Evolutionary conservation across 2,329 filamentous ascomycete genomes (phyloP).

Genomic region (Arthrobotrys entomopaga): DNA sequence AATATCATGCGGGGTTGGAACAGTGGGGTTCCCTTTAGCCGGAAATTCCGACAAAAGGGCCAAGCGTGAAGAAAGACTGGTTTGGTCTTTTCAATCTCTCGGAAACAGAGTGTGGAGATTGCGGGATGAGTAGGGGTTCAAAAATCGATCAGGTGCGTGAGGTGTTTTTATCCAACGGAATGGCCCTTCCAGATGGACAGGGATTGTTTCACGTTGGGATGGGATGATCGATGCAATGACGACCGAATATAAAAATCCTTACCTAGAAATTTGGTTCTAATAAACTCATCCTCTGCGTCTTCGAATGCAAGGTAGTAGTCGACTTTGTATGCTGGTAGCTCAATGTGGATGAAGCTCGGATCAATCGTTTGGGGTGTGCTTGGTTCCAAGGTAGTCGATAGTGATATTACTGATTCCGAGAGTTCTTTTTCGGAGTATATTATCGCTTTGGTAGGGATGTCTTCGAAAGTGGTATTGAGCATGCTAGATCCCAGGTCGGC

Average conservation of each 20-base stretch:
- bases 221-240: conserved; percentile 17
- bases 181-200: conserved; percentile 35
- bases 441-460: conserved; percentile 32
- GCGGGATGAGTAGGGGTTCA: conserved; percentile 33
- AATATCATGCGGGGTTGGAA: conserved; percentile 36
- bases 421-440: conserved; percentile 40
- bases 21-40: conserved; percentile 53
- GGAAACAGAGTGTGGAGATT: conserved; percentile 31
- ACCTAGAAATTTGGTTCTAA: conserved; percentile 53
- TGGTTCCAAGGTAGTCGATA: conserved; percentile 39
- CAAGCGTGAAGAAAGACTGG: not conserved
- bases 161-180: conserved; percentile 40
- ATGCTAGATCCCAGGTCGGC: conserved; percentile 47
- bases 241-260: conserved; percentile 28
- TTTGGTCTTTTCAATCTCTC: not conserved
- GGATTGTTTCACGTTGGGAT: conserved; percentile 28
- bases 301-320: conserved; percentile 49
- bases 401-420: conserved; percentile 30
- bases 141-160: conserved; percentile 45
- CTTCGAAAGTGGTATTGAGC: conserved; percentile 38
- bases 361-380: conserved; percentile 35
- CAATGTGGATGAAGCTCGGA: conserved; percentile 50
- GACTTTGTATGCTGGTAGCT: conserved; percentile 50
- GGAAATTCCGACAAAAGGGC: conserved; percentile 20
- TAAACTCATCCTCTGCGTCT: conserved; percentile 44